Percentiles rank a stretch among this genome's conserved stretches.
Evolutionary conservation across 2,329 filamentous ascomycete species (phyloP).

Genomic region (Fusarium coicis): DNA sequence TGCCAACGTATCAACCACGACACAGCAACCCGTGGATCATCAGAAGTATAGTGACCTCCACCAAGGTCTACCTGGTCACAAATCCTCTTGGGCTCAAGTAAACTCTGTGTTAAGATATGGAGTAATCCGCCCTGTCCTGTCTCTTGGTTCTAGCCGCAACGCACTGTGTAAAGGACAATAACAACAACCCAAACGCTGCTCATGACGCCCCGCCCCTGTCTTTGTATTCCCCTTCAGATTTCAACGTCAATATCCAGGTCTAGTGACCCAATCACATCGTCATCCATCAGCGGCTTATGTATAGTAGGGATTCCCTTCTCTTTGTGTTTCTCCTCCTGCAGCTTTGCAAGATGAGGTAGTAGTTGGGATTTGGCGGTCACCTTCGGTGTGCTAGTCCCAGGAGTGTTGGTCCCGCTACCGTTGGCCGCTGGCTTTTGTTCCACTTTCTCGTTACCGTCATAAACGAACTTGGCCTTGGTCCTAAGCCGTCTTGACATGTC

Average conservation of each 20-base stretch:
- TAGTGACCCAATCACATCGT: slow-evolving; percentile 89
- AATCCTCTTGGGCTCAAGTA: not conserved
- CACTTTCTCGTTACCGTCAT: slow-evolving; percentile 66
- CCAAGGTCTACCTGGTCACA: slow-evolving; percentile 18
- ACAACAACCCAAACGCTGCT: slow-evolving; percentile 13
- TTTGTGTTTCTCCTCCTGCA: slow-evolving; percentile 62
- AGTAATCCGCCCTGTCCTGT: slow-evolving; percentile 7
- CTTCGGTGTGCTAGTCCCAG: slow-evolving; percentile 65
- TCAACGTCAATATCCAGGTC: slow-evolving; percentile 95
- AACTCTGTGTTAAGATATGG: not conserved
- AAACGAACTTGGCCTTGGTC: slow-evolving; percentile 74
- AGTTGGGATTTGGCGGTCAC: slow-evolving; percentile 54
- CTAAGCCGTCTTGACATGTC: slow-evolving; percentile 71
- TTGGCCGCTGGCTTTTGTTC: slow-evolving; percentile 62
- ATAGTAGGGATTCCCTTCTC: slow-evolving; percentile 74
- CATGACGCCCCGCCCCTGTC: slow-evolving; percentile 3
- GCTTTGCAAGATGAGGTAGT: slow-evolving; percentile 64
- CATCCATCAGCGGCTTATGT: slow-evolving; percentile 84
- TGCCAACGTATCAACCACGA: not conserved
- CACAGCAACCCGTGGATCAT: not conserved
- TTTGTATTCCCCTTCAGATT: slow-evolving; percentile 61
- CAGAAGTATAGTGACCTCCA: not conserved
- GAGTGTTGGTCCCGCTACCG: slow-evolving; percentile 61
- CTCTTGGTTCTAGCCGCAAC: slow-evolving; percentile 19
- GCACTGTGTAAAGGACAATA: not conserved